Percentiles rank a stretch among this genome's conserved stretches.
phyloP scores from a whole-genome alignment of 257 asterid species.

The Solanum virginianum region DNA sequence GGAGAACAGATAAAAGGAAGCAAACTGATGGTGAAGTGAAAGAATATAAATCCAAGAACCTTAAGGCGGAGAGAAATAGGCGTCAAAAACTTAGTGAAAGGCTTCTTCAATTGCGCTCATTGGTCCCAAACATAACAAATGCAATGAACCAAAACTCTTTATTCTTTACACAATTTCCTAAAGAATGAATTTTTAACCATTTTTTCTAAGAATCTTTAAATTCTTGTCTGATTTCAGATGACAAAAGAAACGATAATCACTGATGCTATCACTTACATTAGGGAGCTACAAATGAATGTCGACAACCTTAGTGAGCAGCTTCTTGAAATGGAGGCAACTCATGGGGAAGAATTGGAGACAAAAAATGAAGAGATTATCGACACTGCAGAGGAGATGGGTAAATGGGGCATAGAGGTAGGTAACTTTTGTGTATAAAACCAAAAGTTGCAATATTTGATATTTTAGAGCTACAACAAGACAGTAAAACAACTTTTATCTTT shows the following conservation, averaged over 20 bases:
- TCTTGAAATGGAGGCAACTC: conserved; percentile 28
- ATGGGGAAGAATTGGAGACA: conserved; percentile 2
- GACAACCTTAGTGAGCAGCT: conserved; percentile 46
- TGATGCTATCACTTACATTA: conserved; percentile 66
- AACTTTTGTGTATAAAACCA: background rate
- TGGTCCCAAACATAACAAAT: conserved; percentile 75
- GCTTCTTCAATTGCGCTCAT: conserved; percentile 59
- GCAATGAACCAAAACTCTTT: conserved; percentile 24
- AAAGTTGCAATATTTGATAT: background rate
- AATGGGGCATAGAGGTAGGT: conserved; percentile 35
- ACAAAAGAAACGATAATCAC: conserved; percentile 59
- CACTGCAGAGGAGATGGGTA: conserved; percentile 28
- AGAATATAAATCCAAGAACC: conserved; percentile 69
- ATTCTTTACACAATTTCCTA: background rate
- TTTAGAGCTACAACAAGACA: background rate
- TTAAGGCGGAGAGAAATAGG: conserved; percentile 54
- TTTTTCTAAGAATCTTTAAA: background rate
- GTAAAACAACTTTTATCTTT: background rate
- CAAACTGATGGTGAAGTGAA: conserved; percentile 7
- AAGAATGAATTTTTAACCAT: background rate
- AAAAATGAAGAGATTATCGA: background rate
- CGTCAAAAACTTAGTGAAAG: conserved; percentile 66
- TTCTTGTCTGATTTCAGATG: conserved; percentile 36
- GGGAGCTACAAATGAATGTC: conserved; percentile 36
- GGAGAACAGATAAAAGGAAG: conserved; percentile 20